Percentiles rank a stretch among this genome's conserved stretches.
These are phyloP conservation scores for Metschnikowia lunata DNA, from an alignment of 805 yeast genomes.

Conservation along the genomic window DNA sequence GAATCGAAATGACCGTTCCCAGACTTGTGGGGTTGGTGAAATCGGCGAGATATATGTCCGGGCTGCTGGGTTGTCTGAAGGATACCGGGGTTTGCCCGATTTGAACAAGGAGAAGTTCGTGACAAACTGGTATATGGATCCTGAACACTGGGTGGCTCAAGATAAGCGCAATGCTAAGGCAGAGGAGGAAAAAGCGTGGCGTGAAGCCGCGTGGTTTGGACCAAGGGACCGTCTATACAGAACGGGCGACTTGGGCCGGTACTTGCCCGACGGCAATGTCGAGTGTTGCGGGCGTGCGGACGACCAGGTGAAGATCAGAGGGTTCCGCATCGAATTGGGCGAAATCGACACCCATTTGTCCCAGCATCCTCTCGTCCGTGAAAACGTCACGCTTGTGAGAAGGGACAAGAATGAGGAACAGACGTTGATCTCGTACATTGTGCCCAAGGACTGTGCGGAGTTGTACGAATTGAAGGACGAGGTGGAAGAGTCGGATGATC, in stretches of 20 bases:
- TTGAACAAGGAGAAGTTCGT: slow-evolving; percentile 83
- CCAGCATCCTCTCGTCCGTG: slow-evolving; percentile 88
- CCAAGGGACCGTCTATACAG: slow-evolving; percentile 95
- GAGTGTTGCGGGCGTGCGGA: slow-evolving; percentile 99
- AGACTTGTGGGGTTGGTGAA: slow-evolving; percentile 97
- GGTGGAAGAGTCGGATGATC: slow-evolving; percentile 44
- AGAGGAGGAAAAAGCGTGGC: slow-evolving; percentile 55
- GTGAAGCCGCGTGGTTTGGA: slow-evolving; percentile 75
- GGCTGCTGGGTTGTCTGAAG: slow-evolving; percentile 97
- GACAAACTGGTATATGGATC: slow-evolving; percentile 82
- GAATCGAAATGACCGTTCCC: slow-evolving; percentile 81
- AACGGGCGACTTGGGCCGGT: slow-evolving; percentile 96
- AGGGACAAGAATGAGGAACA: slow-evolving; percentile 93
- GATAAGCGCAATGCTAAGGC: slow-evolving; percentile 43
- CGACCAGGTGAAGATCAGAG: slow-evolving; percentile 97
- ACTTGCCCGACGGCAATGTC: slow-evolving; percentile 93
- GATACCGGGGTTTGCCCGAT: slow-evolving; percentile 89
- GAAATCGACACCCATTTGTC: slow-evolving; percentile 97
- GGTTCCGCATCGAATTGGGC: slow-evolving; percentile 96
- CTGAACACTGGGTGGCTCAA: slow-evolving; percentile 54
- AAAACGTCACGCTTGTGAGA: slow-evolving; percentile 86
- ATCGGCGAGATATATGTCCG: slow-evolving; percentile 98
- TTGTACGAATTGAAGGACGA: slow-evolving; percentile 48
- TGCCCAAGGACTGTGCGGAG: slow-evolving; percentile 57
- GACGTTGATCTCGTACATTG: slow-evolving; percentile 83